Base-by-base conservation (phyloP, 495 filamentous ascomycete genomes). In the Penicillium alfredii region DNA sequence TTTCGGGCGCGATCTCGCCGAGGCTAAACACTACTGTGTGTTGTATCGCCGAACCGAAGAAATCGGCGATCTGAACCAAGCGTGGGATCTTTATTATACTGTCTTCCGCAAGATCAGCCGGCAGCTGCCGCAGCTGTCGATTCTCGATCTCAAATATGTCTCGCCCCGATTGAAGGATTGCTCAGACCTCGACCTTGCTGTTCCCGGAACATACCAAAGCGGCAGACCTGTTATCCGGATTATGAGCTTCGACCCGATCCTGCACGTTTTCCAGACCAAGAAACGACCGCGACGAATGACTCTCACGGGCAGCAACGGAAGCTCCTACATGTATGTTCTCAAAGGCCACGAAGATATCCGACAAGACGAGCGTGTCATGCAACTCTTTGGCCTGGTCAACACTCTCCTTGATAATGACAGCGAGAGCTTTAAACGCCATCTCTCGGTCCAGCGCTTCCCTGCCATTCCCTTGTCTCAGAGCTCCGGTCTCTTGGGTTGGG, bases 321-420 rank as follows among this genome's bases (percentile, higher is more conserved):
- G 67, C 30, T 71, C 75, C 8, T 94, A 97, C 65, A 80, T 85
- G 32, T 94, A 94, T 65, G 51, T 78, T 14, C 72, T 99, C 51
- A 99, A 99, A 65, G 92, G 92, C 7, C 93, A 97, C 49, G 92
- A 99, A 65, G 92, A 99, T 68, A 96, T 96, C 45, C 78, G 92
- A 38, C 92, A 99, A 64, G 92, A 99, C 54, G 92, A 99, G 58
- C 82, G 92, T 64, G 90, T 97, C 35, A 99, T 99, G 92, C 92
- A 99, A 58, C 76, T 99, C 10, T 97, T 99, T 49, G 92, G 92
- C 25, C 73, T 99, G 4, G 85, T 86, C 57, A 99, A 99, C 47
- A 99, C 93, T 1, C 76, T 97, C 7, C 74, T 99, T 13, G 74
- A 84, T 20, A 88, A 85, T 40, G 93, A 99, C 58, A 81, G 86